A percentile compares a stretch with the other conserved stretches of the same genome.
Conservation (phyloP, 208 protist genomes). For the Crithidia sp. region DNA sequence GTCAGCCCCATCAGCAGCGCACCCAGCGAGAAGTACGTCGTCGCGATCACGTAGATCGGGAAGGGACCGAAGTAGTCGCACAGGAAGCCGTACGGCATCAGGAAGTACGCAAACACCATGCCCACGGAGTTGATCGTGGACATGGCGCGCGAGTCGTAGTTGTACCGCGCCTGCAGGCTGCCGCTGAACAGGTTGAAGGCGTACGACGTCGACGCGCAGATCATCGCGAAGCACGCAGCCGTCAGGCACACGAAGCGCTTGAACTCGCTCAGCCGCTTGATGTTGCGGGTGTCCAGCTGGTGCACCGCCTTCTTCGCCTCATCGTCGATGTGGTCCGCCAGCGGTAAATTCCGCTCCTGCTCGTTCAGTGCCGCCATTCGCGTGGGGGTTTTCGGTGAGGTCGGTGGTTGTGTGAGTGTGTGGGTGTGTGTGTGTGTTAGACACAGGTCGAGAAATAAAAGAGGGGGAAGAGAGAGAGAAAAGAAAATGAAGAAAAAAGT, state of each 20-base stretch:
- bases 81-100: slow-evolving; percentile 49
- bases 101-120: slow-evolving; percentile 45
- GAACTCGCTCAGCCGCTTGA: slow-evolving; percentile 37
- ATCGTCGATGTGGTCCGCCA: slow-evolving; percentile 8
- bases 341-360: no score
- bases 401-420: no score
- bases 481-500: no score
- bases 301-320: slow-evolving; percentile 20
- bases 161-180: slow-evolving; percentile 37
- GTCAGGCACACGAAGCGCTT: slow-evolving; percentile 43
- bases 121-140: slow-evolving; percentile 57
- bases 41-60: slow-evolving; percentile 40
- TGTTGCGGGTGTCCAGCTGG: slow-evolving; percentile 10
- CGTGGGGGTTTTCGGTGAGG: no score
- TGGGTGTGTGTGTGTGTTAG: no score
- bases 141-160: slow-evolving; percentile 52
- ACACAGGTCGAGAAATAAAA: no score
- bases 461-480: no score
- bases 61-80: slow-evolving; percentile 66
- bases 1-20: slow-evolving; percentile 48
- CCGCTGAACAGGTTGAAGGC: slow-evolving; percentile 67
- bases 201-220: slow-evolving; percentile 52
- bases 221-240: slow-evolving; percentile 24
- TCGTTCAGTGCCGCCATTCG: no score
- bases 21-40: slow-evolving; percentile 36